phyloP scores from a whole-genome alignment of 768 basidiomycete species.

The Rhodosporidiobolus odoratus region DNA sequence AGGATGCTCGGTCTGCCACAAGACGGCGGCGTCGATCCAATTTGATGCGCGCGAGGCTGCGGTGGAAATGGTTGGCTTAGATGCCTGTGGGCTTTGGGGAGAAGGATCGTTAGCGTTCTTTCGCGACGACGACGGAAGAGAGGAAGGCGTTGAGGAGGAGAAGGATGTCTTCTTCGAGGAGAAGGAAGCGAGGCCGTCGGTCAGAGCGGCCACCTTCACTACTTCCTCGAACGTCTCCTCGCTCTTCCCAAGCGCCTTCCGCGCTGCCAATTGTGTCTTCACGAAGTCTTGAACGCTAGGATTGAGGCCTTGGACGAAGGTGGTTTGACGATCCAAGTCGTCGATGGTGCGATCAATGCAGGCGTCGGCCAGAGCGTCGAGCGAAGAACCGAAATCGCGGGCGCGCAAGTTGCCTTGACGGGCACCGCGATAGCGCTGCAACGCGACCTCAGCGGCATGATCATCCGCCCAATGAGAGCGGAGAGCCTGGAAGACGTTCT shows the following conservation, averaged over 20 bases:
- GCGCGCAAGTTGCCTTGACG: too few species aligned
- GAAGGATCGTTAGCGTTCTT: not conserved
- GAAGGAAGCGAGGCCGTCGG: constrained; percentile 1
- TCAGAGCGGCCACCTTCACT: not conserved
- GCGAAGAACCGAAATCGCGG: too few species aligned
- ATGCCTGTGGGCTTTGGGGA: too few species aligned
- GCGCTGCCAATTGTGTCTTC: too few species aligned
- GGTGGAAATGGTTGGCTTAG: not conserved
- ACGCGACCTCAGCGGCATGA: too few species aligned
- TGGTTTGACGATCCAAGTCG: too few species aligned
- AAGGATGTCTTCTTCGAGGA: not conserved
- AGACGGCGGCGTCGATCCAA: not conserved
- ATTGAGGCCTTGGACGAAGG: too few species aligned
- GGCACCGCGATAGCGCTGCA: too few species aligned
- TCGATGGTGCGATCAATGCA: not conserved
- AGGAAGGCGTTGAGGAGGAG: not conserved
- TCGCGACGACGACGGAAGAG: not conserved
- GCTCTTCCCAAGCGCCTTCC: too few species aligned
- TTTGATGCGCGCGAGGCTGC: not conserved
- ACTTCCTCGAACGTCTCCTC: too few species aligned
- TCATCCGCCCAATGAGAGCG: too few species aligned
- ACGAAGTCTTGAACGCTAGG: too few species aligned
- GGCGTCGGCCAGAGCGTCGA: not conserved
- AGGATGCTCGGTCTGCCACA: not conserved
- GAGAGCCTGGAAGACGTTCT: not conserved